Evolutionary conservation across 73 alveolate genomes (phyloP), one percentile per base, ranked within the genome.

Genomic region (Tetrahymena thermophila): DNA sequence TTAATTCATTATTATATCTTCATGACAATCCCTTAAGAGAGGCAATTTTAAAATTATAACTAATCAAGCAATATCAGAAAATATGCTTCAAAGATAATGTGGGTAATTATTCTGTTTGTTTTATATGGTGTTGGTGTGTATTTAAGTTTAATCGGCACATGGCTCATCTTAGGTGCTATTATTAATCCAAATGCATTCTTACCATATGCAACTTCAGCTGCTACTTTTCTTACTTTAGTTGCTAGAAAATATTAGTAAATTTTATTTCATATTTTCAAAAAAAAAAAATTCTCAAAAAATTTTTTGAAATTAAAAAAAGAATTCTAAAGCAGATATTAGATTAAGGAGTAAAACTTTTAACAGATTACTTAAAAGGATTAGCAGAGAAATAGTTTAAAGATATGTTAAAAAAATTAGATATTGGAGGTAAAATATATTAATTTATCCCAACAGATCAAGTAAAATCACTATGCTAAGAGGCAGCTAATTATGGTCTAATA

Each of bases 131-230:
- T 85, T 19, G 25, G 15, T 23, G 37, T 85, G 0, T 85, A 35
- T 85, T 28, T 85, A 21, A 35, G 56, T 14, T 28, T 85, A 17
- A 14, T 37, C 0, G 94, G 94, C 2, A 37, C 55, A 13, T 85
- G 94, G 94, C 55, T 85, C 0, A 37, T 85, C 6, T 28, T 85
- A 35, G 15, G 94, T 35, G 94, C 56, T 35, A 85, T 85, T 9
- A 37, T 85, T 7, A 85, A 85, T 85, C 94, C 94, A 23, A 21
- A 34, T 23, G 94, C 94, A n/a, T 85, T 85, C 15, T 85, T 85
- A 85, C 94, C 94, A 13, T 85, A 85, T 14, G 94, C 94, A 85
- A 85, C 94, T n/a, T 34, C 94, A 3, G 94, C 94, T 4, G 94
- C 94, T 85, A 85, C 94, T 35, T 85, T 85, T 85, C 42, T 85